phyloP scores from a whole-genome alignment of 2,329 filamentous ascomycete genomes.

The Penicillium olsonii region DNA sequence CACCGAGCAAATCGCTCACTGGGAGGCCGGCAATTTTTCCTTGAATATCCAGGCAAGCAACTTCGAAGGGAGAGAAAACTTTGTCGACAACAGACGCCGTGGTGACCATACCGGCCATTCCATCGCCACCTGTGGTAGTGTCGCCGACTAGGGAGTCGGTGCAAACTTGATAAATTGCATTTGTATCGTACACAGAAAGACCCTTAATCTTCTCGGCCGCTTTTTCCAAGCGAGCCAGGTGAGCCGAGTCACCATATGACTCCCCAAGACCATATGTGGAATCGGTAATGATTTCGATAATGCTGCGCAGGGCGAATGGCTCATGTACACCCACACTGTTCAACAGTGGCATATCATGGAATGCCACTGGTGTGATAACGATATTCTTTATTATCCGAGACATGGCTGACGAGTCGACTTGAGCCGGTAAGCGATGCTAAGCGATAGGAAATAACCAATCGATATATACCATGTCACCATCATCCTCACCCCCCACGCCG shows the following conservation, averaged over 20 bases:
- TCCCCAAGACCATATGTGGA: conserved; percentile 43
- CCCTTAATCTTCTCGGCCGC: conserved; percentile 20
- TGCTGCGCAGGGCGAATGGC: conserved; percentile 45
- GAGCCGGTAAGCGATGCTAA: not conserved
- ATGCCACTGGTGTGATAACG: conserved; percentile 47
- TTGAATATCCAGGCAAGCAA: conserved; percentile 47
- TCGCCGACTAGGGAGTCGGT: conserved; percentile 19
- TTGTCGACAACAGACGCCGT: conserved; percentile 46
- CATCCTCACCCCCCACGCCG: not conserved
- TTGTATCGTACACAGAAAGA: conserved; percentile 14
- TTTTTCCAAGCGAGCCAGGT: conserved; percentile 36
- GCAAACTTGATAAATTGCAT: conserved; percentile 28
- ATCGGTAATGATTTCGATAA: conserved; percentile 43
- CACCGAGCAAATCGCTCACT: conserved; percentile 44
- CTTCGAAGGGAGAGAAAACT: conserved; percentile 47
- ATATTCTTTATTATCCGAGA: conserved; percentile 37
- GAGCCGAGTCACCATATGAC: conserved; percentile 45
- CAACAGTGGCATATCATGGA: conserved; percentile 49
- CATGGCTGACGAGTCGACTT: not conserved
- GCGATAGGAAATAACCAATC: not conserved
- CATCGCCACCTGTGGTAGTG: conserved; percentile 27
- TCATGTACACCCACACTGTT: conserved; percentile 50
- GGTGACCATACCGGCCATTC: conserved; percentile 44
- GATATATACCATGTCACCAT: not conserved
- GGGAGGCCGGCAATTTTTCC: conserved; percentile 44